These are phyloP conservation scores for Xylaria sp. DNA, from an alignment of 2,329 filamentous ascomycete genomes.

Conservation along the genomic window DNA sequence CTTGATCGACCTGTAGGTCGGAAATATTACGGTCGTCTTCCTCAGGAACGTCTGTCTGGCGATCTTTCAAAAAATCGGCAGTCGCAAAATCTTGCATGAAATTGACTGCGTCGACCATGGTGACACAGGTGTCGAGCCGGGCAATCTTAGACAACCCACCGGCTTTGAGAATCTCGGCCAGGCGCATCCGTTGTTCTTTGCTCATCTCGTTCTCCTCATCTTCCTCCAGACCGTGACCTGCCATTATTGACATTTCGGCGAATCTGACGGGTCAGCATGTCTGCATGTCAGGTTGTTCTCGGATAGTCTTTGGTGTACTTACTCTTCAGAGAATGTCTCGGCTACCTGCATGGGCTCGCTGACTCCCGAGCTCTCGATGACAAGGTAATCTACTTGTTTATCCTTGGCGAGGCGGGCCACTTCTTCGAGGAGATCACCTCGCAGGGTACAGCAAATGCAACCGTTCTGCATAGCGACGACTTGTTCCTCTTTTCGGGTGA, in stretches of 20 bases:
- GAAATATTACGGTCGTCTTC: conserved; percentile 78
- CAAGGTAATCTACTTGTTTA: conserved; percentile 64
- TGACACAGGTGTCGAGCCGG: conserved; percentile 72
- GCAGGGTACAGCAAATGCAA: conserved; percentile 77
- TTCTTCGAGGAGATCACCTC: conserved; percentile 73
- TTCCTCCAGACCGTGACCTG: conserved; percentile 38
- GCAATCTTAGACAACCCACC: conserved; percentile 71
- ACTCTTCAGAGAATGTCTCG: conserved; percentile 48
- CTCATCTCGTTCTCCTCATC: conserved; percentile 35
- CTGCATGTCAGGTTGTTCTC: conserved; percentile 60
- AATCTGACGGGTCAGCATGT: conserved; percentile 45
- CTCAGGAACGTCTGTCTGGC: conserved; percentile 62
- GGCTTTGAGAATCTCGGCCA: conserved; percentile 44
- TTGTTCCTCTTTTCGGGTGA: conserved; percentile 64
- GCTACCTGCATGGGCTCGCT: conserved; percentile 32
- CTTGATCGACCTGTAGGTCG: conserved; percentile 77
- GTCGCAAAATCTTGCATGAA: conserved; percentile 76
- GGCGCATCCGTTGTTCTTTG: conserved; percentile 32
- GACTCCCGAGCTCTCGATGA: conserved; percentile 31
- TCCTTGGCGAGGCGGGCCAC: conserved; percentile 68
- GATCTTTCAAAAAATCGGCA: conserved; percentile 67
- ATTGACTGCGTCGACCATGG: conserved; percentile 75
- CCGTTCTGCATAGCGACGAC: conserved; percentile 73
- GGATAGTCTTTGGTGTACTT: conserved; percentile 68
- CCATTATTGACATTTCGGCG: conserved; percentile 38